Conservation (phyloP, 176 grass and related monocot species). For the Rhynchospora breviuscula region DNA sequence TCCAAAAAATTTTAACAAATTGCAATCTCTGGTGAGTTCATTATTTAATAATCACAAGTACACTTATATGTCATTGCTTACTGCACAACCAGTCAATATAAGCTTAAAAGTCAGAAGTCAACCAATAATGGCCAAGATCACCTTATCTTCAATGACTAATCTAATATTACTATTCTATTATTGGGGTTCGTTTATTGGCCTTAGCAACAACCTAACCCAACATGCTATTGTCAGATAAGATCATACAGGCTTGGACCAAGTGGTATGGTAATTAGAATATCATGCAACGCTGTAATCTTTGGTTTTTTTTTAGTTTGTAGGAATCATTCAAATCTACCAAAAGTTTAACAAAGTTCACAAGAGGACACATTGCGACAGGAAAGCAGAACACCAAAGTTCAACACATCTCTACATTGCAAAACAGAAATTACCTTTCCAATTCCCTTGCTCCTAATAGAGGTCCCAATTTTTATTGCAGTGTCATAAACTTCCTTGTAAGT, state of each 20-base stretch:
- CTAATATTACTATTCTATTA: neutral
- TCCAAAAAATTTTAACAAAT: neutral
- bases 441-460: conserved; percentile 50
- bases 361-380: neutral
- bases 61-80: neutral
- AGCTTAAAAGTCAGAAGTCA: neutral
- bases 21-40: neutral
- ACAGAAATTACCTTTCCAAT: conserved; percentile 50
- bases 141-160: conserved; percentile 5
- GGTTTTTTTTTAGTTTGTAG: neutral
- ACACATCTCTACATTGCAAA: neutral
- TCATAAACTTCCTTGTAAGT: conserved; percentile 64
- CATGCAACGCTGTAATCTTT: neutral
- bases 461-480: conserved; percentile 48
- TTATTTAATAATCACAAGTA: neutral
- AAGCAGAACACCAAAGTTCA: neutral
- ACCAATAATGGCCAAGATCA: neutral
- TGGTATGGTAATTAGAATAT: neutral
- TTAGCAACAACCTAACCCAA: conserved; percentile 1
- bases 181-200: neutral
- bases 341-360: neutral
- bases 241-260: neutral
- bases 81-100: neutral
- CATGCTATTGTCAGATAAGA: neutral
- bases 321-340: neutral